phyloP scores from a whole-genome alignment of 768 basidiomycete species.

The Tricholoma saponaceum region DNA sequence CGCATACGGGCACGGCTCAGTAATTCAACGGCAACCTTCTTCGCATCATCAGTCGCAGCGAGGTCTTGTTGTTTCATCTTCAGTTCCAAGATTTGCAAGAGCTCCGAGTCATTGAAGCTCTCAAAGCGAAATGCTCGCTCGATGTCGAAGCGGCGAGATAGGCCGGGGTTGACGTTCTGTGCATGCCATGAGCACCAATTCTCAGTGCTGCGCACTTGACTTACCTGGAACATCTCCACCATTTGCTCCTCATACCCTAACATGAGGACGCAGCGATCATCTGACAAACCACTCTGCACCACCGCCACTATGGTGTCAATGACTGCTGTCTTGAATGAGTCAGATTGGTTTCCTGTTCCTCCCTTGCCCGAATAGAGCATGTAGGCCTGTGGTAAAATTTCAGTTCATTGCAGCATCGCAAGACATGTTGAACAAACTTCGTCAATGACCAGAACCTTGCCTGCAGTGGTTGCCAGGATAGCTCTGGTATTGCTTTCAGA shows the following conservation, averaged over 20 bases:
- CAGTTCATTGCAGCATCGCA: neutral
- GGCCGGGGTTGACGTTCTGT: slow-evolving; percentile 68
- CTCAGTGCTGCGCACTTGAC: neutral
- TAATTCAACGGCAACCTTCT: slow-evolving; percentile 47
- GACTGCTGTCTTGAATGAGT: slow-evolving; percentile 61
- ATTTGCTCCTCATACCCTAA: slow-evolving; percentile 65
- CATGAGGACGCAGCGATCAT: slow-evolving; percentile 64
- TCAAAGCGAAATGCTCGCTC: slow-evolving; percentile 67
- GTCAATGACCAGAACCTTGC: slow-evolving; percentile 69
- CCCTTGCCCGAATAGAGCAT: slow-evolving; percentile 51
- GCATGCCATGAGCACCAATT: neutral
- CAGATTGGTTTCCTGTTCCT: slow-evolving; percentile 22
- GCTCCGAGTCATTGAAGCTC: slow-evolving; percentile 53
- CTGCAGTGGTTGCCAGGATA: slow-evolving; percentile 52
- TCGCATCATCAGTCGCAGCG: slow-evolving; percentile 50
- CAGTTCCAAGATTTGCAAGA: slow-evolving; percentile 45
- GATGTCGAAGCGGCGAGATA: slow-evolving; percentile 61
- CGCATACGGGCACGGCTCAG: slow-evolving; percentile 39
- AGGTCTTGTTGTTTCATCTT: slow-evolving; percentile 60
- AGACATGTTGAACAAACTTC: slow-evolving; percentile 38
- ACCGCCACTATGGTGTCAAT: slow-evolving; percentile 75
- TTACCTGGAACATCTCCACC: slow-evolving; percentile 67
- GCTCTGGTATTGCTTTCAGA: slow-evolving; percentile 64
- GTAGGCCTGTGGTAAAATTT: slow-evolving; percentile 43
- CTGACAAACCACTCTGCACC: slow-evolving; percentile 62